A percentile compares a stretch with the other conserved stretches of the same genome.
phyloP scores from a whole-genome alignment of 2,329 filamentous ascomycete genomes.

The Paecilomyces niveus region DNA sequence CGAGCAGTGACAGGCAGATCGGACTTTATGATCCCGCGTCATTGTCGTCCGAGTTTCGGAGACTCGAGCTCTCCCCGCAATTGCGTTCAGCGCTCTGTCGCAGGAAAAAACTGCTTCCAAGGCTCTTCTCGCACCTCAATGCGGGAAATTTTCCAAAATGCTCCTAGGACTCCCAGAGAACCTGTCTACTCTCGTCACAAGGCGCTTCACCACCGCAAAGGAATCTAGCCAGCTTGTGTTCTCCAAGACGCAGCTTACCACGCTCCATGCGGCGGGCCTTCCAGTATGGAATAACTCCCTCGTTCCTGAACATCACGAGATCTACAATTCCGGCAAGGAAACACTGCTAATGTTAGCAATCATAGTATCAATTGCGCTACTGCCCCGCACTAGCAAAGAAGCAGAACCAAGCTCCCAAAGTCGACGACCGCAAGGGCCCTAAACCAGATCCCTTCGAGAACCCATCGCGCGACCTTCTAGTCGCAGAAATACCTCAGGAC shows the following conservation, averaged over 20 bases:
- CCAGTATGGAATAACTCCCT: slow-evolving; percentile 20
- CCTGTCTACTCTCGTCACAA: slow-evolving; percentile 28
- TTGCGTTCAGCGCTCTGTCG: not conserved
- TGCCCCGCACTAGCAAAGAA: slow-evolving; percentile 43
- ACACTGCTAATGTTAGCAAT: not conserved
- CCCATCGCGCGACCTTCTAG: slow-evolving; percentile 34
- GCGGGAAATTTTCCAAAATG: slow-evolving; percentile 16
- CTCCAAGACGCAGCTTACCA: slow-evolving; percentile 32
- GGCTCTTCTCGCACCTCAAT: not conserved
- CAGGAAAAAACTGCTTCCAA: not conserved
- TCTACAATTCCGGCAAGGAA: not conserved
- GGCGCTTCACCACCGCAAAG: slow-evolving; percentile 28
- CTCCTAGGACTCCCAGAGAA: slow-evolving; percentile 28
- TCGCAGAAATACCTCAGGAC: slow-evolving; percentile 30
- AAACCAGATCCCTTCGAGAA: slow-evolving; percentile 40
- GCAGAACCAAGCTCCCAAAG: slow-evolving; percentile 20
- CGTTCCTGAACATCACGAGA: not conserved
- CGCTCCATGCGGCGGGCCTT: slow-evolving; percentile 25
- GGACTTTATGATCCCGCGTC: not conserved
- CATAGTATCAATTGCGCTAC: slow-evolving; percentile 42
- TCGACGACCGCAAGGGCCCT: slow-evolving; percentile 12
- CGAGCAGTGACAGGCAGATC: too few species aligned
- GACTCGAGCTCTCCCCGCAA: not conserved
- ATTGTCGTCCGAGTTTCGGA: not conserved
- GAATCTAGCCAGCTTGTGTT: slow-evolving; percentile 31